Conservation (phyloP, 176 grass and related monocot genomes). For the Triticum monococcum region DNA sequence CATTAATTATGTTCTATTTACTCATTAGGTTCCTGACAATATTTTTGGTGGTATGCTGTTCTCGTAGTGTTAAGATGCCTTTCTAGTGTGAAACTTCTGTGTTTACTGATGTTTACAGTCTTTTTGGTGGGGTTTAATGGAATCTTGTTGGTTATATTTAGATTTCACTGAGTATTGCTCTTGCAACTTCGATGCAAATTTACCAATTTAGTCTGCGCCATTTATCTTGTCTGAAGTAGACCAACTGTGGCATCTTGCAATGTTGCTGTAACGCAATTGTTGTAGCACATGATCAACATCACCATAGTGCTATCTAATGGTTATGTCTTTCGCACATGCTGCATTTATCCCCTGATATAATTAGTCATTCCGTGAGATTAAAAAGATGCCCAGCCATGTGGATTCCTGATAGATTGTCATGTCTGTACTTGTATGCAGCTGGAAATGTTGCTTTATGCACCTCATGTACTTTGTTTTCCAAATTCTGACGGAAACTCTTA, state of each 20-base stretch:
- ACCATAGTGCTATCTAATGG: not conserved
- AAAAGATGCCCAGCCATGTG: not conserved
- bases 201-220: not conserved
- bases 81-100: not conserved
- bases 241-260: not conserved
- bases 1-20: slow-evolving; percentile 4
- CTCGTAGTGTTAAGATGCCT: slow-evolving; percentile 13
- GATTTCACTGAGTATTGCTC: not conserved
- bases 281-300: not conserved
- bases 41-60: not conserved
- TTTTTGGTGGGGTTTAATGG: not conserved
- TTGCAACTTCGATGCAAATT: not conserved
- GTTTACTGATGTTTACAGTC: not conserved
- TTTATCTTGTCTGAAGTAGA: slow-evolving; percentile 15
- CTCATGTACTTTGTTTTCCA: slow-evolving; percentile 13
- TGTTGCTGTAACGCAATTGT: not conserved
- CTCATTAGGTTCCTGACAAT: slow-evolving; percentile 20
- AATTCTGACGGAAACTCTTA: not conserved
- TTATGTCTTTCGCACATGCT: not conserved
- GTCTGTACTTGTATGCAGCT: slow-evolving; percentile 13
- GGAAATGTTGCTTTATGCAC: slow-evolving; percentile 3
- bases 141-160: not conserved
- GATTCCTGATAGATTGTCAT: slow-evolving; percentile 9
- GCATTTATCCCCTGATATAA: not conserved
- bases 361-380: not conserved